Conservation (phyloP, 768 basidiomycete genomes). For the Mycena metata region DNA sequence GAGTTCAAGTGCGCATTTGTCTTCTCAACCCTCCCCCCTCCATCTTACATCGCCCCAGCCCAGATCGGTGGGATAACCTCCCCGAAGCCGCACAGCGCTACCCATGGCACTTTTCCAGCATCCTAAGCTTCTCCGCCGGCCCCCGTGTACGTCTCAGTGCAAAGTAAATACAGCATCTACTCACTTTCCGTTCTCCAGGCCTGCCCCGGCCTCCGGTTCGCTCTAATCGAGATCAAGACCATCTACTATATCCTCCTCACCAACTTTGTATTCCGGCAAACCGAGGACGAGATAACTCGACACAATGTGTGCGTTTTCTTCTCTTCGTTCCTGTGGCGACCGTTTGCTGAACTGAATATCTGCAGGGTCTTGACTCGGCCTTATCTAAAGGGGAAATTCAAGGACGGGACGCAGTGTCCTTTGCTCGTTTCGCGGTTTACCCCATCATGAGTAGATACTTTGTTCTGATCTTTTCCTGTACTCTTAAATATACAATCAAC, state of each 20-base stretch:
- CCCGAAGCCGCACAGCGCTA: slow-evolving; percentile 76
- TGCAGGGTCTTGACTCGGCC: slow-evolving; percentile 75
- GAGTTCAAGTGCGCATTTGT: slow-evolving; percentile 75
- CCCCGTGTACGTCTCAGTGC: slow-evolving; percentile 71
- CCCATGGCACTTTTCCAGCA: slow-evolving; percentile 80
- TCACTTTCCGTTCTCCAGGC: slow-evolving; percentile 59
- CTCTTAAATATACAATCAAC: too few relatives aligned
- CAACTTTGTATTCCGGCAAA: slow-evolving; percentile 71
- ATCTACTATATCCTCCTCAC: slow-evolving; percentile 80
- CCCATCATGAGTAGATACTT: too few relatives aligned
- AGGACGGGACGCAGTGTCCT: slow-evolving; percentile 75
- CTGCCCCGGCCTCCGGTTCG: slow-evolving; percentile 87
- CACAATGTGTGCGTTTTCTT: slow-evolving; percentile 70
- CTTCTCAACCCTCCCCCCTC: neutral
- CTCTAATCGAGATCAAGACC: slow-evolving; percentile 86
- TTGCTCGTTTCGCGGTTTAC: slow-evolving; percentile 57
- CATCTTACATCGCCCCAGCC: slow-evolving; percentile 56
- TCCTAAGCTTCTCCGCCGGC: slow-evolving; percentile 84
- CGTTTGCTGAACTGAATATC: neutral
- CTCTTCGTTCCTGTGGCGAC: neutral
- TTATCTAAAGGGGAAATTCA: slow-evolving; percentile 66
- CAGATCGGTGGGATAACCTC: slow-evolving; percentile 85
- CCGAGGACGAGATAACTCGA: slow-evolving; percentile 66
- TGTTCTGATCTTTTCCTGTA: too few relatives aligned
- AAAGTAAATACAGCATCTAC: slow-evolving; percentile 7